A percentile compares a stretch with the other conserved stretches of the same genome.
These are phyloP conservation scores for Colletotrichum falcatum DNA, from an alignment of 2,329 filamentous ascomycete genomes.

Conservation along the genomic window DNA sequence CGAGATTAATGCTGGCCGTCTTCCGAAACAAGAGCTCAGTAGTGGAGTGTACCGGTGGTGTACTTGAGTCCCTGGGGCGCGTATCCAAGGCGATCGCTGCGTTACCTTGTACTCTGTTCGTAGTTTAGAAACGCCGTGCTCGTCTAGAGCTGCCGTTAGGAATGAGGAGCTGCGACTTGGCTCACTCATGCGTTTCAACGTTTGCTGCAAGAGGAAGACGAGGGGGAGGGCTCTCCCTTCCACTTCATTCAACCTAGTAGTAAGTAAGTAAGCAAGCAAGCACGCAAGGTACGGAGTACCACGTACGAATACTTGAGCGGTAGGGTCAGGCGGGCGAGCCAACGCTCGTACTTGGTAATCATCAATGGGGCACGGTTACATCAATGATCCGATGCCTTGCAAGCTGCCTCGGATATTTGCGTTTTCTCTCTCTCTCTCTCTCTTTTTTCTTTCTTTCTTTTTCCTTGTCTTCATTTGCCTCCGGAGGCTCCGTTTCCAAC, in stretches of 20 bases:
- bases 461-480: background rate
- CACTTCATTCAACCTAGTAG: too few species aligned
- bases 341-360: background rate
- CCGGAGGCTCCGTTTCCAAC: background rate
- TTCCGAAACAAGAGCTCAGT: slow-evolving; percentile 28
- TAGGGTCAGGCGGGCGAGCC: background rate
- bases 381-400: background rate
- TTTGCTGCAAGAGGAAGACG: background rate
- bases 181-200: slow-evolving; percentile 33
- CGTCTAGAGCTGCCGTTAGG: background rate
- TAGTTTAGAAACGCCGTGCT: background rate
- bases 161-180: slow-evolving; percentile 6
- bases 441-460: background rate
- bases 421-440: too few species aligned
- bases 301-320: too few species aligned
- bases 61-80: too few species aligned
- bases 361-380: slow-evolving; percentile 1
- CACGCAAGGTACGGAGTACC: too few species aligned
- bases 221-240: background rate
- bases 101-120: background rate
- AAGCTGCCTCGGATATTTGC: too few species aligned
- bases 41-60: background rate
- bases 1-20: slow-evolving; percentile 34
- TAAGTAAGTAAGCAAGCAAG: too few species aligned
- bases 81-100: too few species aligned